These are phyloP conservation scores for Fusarium sp. DNA, from an alignment of 2,329 filamentous ascomycete species.

Conservation along the genomic window DNA sequence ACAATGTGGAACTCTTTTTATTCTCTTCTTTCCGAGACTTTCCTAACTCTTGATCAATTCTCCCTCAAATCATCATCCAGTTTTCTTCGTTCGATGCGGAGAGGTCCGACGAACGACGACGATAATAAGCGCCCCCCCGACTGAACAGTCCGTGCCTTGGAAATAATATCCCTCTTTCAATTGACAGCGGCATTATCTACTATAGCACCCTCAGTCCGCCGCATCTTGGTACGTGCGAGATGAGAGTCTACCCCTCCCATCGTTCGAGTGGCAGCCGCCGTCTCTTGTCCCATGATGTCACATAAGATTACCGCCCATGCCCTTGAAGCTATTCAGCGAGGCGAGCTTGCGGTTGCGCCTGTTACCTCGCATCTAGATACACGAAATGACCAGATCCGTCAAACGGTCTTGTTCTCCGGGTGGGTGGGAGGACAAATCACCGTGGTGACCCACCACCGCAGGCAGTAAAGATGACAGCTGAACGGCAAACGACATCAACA, in stretches of 20 bases:
- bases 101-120: not conserved
- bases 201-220: not conserved
- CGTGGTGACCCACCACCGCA: not conserved
- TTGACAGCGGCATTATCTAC: constrained; percentile 18
- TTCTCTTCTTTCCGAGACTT: not conserved
- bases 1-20: not conserved
- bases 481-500: not conserved
- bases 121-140: constrained; percentile 2
- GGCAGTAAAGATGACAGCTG: not conserved
- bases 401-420: not conserved
- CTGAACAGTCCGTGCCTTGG: constrained; percentile 5
- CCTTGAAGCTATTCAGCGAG: constrained; percentile 25
- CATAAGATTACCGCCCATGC: constrained; percentile 26
- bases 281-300: constrained; percentile 30
- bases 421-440: constrained; percentile 3
- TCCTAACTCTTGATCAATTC: not conserved
- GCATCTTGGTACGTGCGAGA: constrained; percentile 11
- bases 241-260: constrained; percentile 22
- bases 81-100: constrained; percentile 11
- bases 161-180: not conserved
- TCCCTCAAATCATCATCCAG: not conserved
- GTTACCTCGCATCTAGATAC: not conserved
- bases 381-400: constrained; percentile 7
- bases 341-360: constrained; percentile 6
- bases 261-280: constrained; percentile 19